Evolutionary conservation across 805 yeast genomes (phyloP).

Genomic region (Sugiyamaella qingdaonensis): DNA sequence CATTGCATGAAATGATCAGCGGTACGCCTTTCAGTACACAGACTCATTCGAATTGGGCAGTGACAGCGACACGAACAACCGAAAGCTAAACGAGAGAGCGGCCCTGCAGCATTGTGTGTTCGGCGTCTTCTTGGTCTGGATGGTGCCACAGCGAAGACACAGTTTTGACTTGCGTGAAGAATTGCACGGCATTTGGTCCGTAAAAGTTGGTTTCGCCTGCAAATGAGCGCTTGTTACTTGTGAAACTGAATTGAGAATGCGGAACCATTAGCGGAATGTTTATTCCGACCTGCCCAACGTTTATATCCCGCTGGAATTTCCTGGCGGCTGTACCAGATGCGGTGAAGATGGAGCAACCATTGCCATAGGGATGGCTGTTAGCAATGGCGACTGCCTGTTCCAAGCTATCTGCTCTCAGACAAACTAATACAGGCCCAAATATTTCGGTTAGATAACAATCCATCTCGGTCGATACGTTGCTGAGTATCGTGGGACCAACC

Average conservation of each 20-base stretch:
- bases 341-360: slow-evolving; percentile 1
- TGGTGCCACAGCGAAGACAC: slow-evolving; percentile 1
- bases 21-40: too few species aligned
- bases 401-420: not conserved
- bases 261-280: not conserved
- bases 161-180: not conserved
- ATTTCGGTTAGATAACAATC: not conserved
- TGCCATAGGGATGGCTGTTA: not conserved
- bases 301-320: slow-evolving; percentile 1
- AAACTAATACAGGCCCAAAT: not conserved
- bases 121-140: slow-evolving; percentile 1
- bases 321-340: not conserved
- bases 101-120: not conserved
- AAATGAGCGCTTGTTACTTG: slow-evolving; percentile 1
- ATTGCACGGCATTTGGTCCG: not conserved
- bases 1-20: too few species aligned
- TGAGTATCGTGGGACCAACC: not conserved
- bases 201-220: slow-evolving; percentile 1
- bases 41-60: too few species aligned
- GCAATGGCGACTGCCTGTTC: not conserved
- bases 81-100: not conserved
- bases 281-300: slow-evolving; percentile 1
- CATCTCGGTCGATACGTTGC: not conserved
- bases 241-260: not conserved
- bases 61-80: too few species aligned